Evolutionary conservation across 495 filamentous ascomycete genomes (phyloP).

Genomic region (Halenospora varia): DNA sequence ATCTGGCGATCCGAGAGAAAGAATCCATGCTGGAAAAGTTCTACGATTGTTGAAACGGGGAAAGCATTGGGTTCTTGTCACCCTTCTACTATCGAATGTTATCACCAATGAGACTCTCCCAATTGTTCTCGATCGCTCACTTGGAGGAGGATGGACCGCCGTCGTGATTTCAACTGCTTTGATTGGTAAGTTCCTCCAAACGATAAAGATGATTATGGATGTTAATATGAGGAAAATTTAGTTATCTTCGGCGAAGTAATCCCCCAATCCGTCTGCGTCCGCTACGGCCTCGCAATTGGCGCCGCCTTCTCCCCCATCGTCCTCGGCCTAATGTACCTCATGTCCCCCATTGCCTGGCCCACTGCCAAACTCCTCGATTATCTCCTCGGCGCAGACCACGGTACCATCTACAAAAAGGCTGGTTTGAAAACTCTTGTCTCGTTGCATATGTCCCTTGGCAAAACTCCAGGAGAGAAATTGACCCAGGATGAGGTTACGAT

Average conservation of each 20-base stretch:
- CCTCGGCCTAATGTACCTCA: slow-evolving; percentile 82
- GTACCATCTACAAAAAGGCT: slow-evolving; percentile 80
- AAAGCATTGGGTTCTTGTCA: slow-evolving; percentile 99
- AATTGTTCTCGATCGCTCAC: slow-evolving; percentile 87
- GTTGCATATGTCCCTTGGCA: slow-evolving; percentile 84
- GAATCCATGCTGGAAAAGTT: slow-evolving; percentile 77
- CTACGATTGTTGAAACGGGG: slow-evolving; percentile 76
- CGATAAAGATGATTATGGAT: no score
- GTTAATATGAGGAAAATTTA: no score
- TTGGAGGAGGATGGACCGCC: slow-evolving; percentile 93
- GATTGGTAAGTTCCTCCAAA: slow-evolving; percentile 64
- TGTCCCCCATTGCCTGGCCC: slow-evolving; percentile 70
- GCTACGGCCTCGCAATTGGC: slow-evolving; percentile 94
- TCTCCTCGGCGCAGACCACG: slow-evolving; percentile 75
- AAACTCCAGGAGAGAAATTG: slow-evolving; percentile 74
- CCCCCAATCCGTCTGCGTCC: slow-evolving; percentile 92
- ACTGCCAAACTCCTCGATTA: slow-evolving; percentile 73
- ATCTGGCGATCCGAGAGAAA: slow-evolving; percentile 69
- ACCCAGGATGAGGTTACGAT: slow-evolving; percentile 98
- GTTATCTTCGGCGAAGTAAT: slow-evolving; percentile 98
- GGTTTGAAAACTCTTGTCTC: slow-evolving; percentile 86
- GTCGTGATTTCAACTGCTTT: slow-evolving; percentile 87
- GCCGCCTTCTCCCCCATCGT: slow-evolving; percentile 92
- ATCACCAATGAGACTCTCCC: slow-evolving; percentile 98
- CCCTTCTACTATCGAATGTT: slow-evolving; percentile 88